phyloP scores from a whole-genome alignment of 106 monocot genomes.

The Apostasia ramifera region DNA sequence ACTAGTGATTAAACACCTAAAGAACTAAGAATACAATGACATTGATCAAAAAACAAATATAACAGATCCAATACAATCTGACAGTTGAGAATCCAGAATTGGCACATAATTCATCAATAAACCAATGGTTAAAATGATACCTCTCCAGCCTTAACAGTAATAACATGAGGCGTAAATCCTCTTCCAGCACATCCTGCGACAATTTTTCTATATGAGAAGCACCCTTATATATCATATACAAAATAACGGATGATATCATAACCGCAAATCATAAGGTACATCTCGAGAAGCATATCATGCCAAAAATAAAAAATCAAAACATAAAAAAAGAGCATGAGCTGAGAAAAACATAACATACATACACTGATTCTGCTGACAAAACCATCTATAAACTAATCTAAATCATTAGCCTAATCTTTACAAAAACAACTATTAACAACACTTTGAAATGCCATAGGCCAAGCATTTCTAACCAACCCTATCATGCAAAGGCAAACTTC shows the following conservation, averaged over 20 bases:
- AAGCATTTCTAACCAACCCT: too few species aligned
- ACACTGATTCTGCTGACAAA: too few species aligned
- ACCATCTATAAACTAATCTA: too few species aligned
- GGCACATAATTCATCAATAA: not conserved
- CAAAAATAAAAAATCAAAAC: not conserved
- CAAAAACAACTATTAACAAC: too few species aligned
- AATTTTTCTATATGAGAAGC: not conserved
- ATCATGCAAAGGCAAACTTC: too few species aligned
- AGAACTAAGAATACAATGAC: too few species aligned
- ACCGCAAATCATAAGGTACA: not conserved
- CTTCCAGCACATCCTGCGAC: slow-evolving; percentile 24
- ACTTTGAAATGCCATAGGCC: too few species aligned
- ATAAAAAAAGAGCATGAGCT: not conserved
- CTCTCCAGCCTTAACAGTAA: slow-evolving; percentile 38
- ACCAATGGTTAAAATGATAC: slow-evolving; percentile 12
- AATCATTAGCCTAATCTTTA: too few species aligned
- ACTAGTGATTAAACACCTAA: too few species aligned
- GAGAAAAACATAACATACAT: too few species aligned
- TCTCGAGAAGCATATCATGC: not conserved
- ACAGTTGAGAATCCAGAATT: not conserved
- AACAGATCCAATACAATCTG: not conserved
- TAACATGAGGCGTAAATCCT: slow-evolving; percentile 35
- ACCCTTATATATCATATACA: not conserved
- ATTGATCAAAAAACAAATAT: too few species aligned
- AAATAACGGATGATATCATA: not conserved